Conservation (phyloP, 257 asterid genomes). For the Rauvolfia tetraphylla region DNA sequence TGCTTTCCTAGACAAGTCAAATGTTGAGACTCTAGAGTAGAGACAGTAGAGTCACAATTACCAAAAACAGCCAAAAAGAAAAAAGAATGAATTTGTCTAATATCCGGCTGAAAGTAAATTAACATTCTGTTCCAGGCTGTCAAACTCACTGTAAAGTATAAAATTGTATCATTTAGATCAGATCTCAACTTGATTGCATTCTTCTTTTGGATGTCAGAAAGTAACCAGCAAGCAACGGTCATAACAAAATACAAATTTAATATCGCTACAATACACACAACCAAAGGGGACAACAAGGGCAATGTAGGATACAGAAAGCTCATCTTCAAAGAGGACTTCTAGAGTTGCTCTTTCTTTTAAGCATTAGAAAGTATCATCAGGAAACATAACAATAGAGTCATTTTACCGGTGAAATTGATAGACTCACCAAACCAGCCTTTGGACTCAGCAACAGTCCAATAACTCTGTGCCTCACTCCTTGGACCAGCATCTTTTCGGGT, state of each 20-base stretch:
- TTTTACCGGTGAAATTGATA: constrained; percentile 1
- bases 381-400: neutral
- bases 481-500: constrained; percentile 96
- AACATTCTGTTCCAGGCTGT: neutral
- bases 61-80: neutral
- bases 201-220: neutral
- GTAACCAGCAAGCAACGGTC: neutral
- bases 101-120: neutral
- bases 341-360: neutral
- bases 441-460: constrained; percentile 88
- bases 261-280: neutral
- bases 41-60: neutral
- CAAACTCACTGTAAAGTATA: neutral
- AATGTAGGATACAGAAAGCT: neutral
- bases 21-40: neutral
- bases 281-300: neutral
- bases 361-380: neutral
- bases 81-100: neutral
- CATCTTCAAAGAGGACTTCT: neutral
- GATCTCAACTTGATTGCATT: neutral
- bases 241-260: neutral
- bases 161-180: neutral
- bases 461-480: constrained; percentile 94
- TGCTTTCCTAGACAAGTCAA: neutral
- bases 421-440: constrained; percentile 94